phyloP scores from a whole-genome alignment of 352 stramenopile genomes.

The Phytophthora ohioensis region DNA sequence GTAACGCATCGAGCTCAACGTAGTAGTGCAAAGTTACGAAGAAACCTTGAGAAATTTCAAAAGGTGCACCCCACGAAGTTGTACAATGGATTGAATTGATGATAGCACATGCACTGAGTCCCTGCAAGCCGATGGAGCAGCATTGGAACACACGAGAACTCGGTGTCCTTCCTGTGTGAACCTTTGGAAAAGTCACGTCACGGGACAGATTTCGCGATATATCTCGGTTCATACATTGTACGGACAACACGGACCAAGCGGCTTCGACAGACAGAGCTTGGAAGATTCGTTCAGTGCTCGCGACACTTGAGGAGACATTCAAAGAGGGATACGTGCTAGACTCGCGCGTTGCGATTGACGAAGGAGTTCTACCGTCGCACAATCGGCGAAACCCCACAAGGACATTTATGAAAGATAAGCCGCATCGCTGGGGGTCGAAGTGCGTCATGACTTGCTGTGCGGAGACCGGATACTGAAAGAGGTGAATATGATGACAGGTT shows the following conservation, averaged over 20 bases:
- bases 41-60: conserved; percentile 1
- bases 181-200: not conserved
- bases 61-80: conserved; percentile 18
- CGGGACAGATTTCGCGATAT: not conserved
- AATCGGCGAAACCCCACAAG: conserved; percentile 10
- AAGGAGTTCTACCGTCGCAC: conserved; percentile 9
- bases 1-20: conserved; percentile 6
- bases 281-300: conserved; percentile 14
- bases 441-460: not conserved
- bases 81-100: conserved; percentile 18
- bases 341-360: conserved; percentile 8
- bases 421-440: too few species aligned
- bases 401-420: not conserved
- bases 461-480: not conserved
- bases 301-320: conserved; percentile 12
- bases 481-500: not conserved
- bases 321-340: conserved; percentile 10
- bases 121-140: not conserved
- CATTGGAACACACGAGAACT: not conserved
- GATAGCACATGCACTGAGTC: not conserved
- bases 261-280: conserved; percentile 13
- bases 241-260: not conserved
- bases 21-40: not conserved
- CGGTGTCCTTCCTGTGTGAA: not conserved
- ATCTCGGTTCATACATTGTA: not conserved